Evolutionary conservation across 169 alveolate species (phyloP), one percentile per base, ranked within the genome.

Genomic region (Plasmodium vinckei): DNA sequence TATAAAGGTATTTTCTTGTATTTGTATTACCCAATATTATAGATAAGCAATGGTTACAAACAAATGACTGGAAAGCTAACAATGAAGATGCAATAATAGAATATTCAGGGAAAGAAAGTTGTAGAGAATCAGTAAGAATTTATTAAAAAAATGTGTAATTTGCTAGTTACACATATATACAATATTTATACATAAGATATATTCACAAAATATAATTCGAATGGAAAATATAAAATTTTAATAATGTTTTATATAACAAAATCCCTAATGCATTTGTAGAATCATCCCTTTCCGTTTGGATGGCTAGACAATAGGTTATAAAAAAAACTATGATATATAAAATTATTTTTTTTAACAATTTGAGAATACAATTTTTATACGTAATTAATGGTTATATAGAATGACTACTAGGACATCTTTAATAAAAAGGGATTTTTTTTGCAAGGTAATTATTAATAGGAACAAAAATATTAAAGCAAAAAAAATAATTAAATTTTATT

Each of bases 281-380:
- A 69, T 56, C 90, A 82, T 69, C 82, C 90, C 42, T 82, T 82
- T 67, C 90, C 90, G 12, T 82, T 82, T 27, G 90, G 90, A 56
- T 82, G 90, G 90, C 46, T 82, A 19, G 90, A 82, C 70, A 82
- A 82, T 12, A 82, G 90, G 90, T 82, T 82, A 47, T 33, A 27
- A n/a, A 25, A 27, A 33, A 33, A 27, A 33, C 7, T 33, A 33
- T 33, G 42, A 33, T 33, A 33, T 33, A 33, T 33, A 33, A 27
- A 33, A 33, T 33, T 33, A 33, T 0, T 4, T 33, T 33, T 33
- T 33, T 33, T 33, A 33, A 33, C 42, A 33, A 33, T 33, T 33
- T 33, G 42, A 3, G 42, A 6, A 33, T 33, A 33, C 7, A 33
- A 33, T 33, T 33, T 33, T 33, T 33, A 33, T 4, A 4, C 7